phyloP scores from a whole-genome alignment of 2,329 filamentous ascomycete species.

The Penicillium italicum region DNA sequence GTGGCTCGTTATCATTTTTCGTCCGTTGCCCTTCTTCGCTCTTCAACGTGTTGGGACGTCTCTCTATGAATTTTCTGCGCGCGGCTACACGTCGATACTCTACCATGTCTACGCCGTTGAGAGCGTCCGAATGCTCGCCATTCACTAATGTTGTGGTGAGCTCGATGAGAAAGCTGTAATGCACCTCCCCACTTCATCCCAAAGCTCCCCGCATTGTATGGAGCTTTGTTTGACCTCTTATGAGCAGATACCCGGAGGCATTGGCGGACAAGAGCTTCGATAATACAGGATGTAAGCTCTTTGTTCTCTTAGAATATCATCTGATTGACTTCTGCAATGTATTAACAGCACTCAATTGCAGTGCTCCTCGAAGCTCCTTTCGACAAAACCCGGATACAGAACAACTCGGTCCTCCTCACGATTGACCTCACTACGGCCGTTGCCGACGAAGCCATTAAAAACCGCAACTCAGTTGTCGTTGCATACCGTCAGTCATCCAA shows the following conservation, averaged over 20 bases:
- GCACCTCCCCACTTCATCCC: conserved; percentile 16
- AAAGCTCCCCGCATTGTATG: conserved; percentile 9
- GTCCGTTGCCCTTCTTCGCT: neutral
- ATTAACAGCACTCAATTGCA: conserved; percentile 31
- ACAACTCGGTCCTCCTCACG: conserved; percentile 71
- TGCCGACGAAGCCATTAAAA: conserved; percentile 79
- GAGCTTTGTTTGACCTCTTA: conserved; percentile 10
- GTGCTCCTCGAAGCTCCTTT: conserved; percentile 68
- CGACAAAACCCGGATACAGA: conserved; percentile 53
- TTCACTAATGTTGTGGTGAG: conserved; percentile 68
- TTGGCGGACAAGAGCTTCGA: conserved; percentile 90
- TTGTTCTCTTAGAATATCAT: neutral
- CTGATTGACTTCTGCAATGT: neutral
- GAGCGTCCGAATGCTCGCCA: conserved; percentile 47
- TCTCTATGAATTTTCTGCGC: conserved; percentile 25
- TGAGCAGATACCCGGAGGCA: conserved; percentile 74
- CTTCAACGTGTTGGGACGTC: neutral
- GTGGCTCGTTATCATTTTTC: conserved; percentile 3
- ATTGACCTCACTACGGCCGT: conserved; percentile 89
- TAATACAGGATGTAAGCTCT: conserved; percentile 71
- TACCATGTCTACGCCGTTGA: conserved; percentile 33
- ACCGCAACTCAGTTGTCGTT: conserved; percentile 73
- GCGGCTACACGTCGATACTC: conserved; percentile 23
- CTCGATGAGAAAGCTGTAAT: conserved; percentile 76
- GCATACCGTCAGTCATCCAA: conserved; percentile 68